Evolutionary conservation across 73 alveolate genomes (phyloP).

Genomic region (Blepharisma stoltei): DNA sequence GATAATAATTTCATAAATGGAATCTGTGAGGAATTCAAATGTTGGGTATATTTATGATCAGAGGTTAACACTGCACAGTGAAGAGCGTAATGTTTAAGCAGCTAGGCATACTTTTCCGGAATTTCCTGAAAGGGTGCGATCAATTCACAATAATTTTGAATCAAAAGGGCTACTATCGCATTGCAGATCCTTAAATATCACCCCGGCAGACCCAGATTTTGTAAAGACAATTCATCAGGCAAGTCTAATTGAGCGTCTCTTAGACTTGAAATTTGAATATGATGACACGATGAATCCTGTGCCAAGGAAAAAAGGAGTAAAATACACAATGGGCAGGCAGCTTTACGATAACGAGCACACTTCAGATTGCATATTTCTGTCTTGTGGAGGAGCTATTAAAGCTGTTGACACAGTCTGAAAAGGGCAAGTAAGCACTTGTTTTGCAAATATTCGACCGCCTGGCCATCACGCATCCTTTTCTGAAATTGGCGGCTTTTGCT

Average conservation of each 20-base stretch:
- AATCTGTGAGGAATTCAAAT: neutral
- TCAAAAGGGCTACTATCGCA: neutral
- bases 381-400: slow-evolving; percentile 60
- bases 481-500: slow-evolving; percentile 85
- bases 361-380: slow-evolving; percentile 39
- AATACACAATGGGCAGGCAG: slow-evolving; percentile 24
- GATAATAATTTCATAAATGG: no score
- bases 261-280: slow-evolving; percentile 10
- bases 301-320: neutral
- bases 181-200: neutral
- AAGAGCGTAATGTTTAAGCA: slow-evolving; percentile 12
- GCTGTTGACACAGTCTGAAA: slow-evolving; percentile 42
- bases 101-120: slow-evolving; percentile 29
- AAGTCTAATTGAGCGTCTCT: slow-evolving; percentile 12
- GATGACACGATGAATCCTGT: neutral
- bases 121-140: neutral
- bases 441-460: slow-evolving; percentile 87
- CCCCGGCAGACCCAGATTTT: neutral
- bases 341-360: slow-evolving; percentile 54
- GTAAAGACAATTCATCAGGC: neutral
- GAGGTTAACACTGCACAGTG: slow-evolving; percentile 8
- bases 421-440: slow-evolving; percentile 43
- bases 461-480: slow-evolving; percentile 94
- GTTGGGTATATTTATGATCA: slow-evolving; percentile 31
- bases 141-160: slow-evolving; percentile 29